These are phyloP conservation scores for Boletus calvinii DNA, from an alignment of 1,284 basidiomycete species.

Conservation along the genomic window DNA sequence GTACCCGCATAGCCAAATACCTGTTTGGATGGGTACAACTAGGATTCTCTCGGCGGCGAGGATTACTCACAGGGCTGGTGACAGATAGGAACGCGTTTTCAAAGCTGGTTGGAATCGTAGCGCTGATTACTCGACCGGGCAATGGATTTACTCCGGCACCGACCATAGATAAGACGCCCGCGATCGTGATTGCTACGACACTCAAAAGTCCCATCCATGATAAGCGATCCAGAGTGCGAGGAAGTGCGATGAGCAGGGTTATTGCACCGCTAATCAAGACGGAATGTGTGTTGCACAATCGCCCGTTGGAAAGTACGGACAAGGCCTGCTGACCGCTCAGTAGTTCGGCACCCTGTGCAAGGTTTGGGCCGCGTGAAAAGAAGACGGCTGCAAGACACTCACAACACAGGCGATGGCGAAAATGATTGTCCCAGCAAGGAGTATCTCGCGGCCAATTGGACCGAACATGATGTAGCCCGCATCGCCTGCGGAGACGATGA, in stretches of 20 bases:
- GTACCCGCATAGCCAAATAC: constrained; percentile 55
- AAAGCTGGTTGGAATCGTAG: constrained; percentile 44
- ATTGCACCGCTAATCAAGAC: constrained; percentile 9
- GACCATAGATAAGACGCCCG: constrained; percentile 49
- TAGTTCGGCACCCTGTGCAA: constrained; percentile 2
- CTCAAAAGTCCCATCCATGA: constrained; percentile 48
- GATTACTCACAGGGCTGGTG: constrained; percentile 44
- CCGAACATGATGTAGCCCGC: constrained; percentile 54
- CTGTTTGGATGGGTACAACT: constrained; percentile 25
- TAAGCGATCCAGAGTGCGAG: constrained; percentile 47
- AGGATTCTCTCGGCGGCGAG: not conserved
- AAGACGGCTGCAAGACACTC: constrained; percentile 13
- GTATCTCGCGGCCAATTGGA: constrained; percentile 46
- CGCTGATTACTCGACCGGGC: constrained; percentile 37
- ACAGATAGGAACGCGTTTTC: constrained; percentile 53
- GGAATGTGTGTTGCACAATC: constrained; percentile 5
- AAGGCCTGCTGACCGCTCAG: constrained; percentile 47
- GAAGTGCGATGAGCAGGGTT: constrained; percentile 39
- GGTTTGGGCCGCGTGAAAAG: not conserved
- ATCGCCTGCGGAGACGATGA: constrained; percentile 39
- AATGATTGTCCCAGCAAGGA: constrained; percentile 49
- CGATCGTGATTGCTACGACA: constrained; percentile 36
- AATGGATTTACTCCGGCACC: constrained; percentile 50
- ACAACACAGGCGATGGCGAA: constrained; percentile 51
- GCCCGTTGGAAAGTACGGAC: constrained; percentile 41